Percentiles rank a stretch among this genome's conserved stretches.
phyloP scores from a whole-genome alignment of 805 yeast genomes.

The Teunomyces gatunensis region DNA sequence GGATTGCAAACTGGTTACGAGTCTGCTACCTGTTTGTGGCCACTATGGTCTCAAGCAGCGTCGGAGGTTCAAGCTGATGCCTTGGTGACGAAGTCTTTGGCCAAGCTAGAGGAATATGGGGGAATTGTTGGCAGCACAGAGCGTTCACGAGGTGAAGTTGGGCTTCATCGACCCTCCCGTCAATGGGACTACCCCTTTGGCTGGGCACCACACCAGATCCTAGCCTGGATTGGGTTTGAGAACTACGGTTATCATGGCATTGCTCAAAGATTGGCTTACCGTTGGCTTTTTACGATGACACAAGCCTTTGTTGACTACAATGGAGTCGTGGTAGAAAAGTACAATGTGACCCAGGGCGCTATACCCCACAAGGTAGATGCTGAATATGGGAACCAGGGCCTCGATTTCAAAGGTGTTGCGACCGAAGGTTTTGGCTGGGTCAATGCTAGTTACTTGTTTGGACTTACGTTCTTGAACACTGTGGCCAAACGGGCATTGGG shows the following conservation, averaged over 20 bases:
- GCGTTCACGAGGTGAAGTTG: slow-evolving; percentile 67
- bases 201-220: slow-evolving; percentile 97
- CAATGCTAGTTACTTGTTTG: slow-evolving; percentile 78
- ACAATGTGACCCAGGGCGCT: slow-evolving; percentile 78
- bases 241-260: slow-evolving; percentile 67
- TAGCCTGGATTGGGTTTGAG: slow-evolving; percentile 85
- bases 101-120: slow-evolving; percentile 78
- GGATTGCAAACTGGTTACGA: slow-evolving; percentile 63
- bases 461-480: slow-evolving; percentile 61
- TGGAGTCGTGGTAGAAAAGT: slow-evolving; percentile 94
- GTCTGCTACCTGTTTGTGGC: slow-evolving; percentile 89
- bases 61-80: slow-evolving; percentile 61
- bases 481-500: slow-evolving; percentile 78
- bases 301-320: slow-evolving; percentile 87
- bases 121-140: slow-evolving; percentile 86
- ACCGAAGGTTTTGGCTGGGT: slow-evolving; percentile 99
- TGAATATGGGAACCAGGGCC: slow-evolving; percentile 96
- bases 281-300: slow-evolving; percentile 90
- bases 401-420: slow-evolving; percentile 88
- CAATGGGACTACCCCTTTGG: slow-evolving; percentile 99
- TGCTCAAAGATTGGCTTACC: slow-evolving; percentile 69
- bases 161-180: slow-evolving; percentile 73
- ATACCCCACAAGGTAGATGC: slow-evolving; percentile 93
- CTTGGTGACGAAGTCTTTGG: slow-evolving; percentile 56
- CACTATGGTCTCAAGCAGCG: slow-evolving; percentile 81